Percentiles rank a stretch among this genome's conserved stretches.
These are phyloP conservation scores for Naganishia cerealis DNA, from an alignment of 1,284 basidiomycete species.

Conservation along the genomic window DNA sequence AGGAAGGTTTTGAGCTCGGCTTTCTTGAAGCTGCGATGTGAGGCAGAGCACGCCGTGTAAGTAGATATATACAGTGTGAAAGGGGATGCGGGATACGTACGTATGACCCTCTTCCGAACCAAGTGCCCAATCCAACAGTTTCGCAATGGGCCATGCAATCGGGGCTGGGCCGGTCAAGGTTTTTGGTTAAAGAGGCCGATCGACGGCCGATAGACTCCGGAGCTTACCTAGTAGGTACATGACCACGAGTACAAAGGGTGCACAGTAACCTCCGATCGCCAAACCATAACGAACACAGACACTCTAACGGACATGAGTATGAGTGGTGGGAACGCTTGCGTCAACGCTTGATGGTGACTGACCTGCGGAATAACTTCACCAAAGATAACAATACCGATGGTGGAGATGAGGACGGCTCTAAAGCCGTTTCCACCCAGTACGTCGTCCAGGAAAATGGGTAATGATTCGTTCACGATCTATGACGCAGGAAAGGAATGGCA, in stretches of 20 bases:
- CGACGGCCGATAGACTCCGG: not conserved
- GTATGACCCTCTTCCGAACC: conserved; percentile 65
- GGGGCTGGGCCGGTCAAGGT: conserved; percentile 60
- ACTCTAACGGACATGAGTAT: conserved; percentile 57
- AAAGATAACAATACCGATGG: conserved; percentile 59
- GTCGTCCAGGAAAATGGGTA: conserved; percentile 85
- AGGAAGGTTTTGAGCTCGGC: conserved; percentile 90
- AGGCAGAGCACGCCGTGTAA: not conserved
- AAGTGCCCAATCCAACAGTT: conserved; percentile 75
- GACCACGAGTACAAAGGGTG: conserved; percentile 68
- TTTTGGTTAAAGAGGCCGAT: not conserved
- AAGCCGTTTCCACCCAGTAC: conserved; percentile 76
- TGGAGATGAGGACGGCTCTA: conserved; percentile 76
- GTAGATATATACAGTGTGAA: not conserved
- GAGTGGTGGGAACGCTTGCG: not conserved
- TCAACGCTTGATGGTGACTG: conserved; percentile 28
- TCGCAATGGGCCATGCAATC: conserved; percentile 83
- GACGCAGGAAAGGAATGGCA: not conserved
- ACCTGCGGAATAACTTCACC: conserved; percentile 80
- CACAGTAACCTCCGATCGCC: conserved; percentile 86
- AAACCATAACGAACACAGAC: conserved; percentile 89
- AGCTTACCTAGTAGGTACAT: conserved; percentile 67
- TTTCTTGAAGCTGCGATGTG: conserved; percentile 75
- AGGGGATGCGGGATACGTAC: conserved; percentile 40
- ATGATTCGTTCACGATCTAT: conserved; percentile 80